Conservation (phyloP, 2,329 filamentous ascomycete genomes). For the Venturia aucupariae region DNA sequence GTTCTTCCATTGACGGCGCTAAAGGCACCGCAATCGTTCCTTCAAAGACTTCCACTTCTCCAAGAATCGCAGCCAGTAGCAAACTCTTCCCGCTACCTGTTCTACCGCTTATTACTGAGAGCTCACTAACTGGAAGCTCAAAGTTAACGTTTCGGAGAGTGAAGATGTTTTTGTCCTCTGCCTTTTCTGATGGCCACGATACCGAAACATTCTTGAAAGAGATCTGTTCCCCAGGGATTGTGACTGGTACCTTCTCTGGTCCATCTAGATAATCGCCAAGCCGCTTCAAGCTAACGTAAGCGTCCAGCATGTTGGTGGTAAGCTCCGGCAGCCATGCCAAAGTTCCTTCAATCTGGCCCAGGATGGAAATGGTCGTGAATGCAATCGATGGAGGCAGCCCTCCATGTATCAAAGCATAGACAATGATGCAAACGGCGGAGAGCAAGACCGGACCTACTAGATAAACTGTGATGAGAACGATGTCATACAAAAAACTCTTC, state of each 20-base stretch:
- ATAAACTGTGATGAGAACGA: constrained; percentile 34
- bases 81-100: constrained; percentile 73
- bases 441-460: constrained; percentile 65
- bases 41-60: constrained; percentile 41
- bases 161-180: constrained; percentile 52
- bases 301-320: constrained; percentile 60
- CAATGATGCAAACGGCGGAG: constrained; percentile 59
- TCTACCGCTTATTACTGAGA: constrained; percentile 67
- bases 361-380: constrained; percentile 68
- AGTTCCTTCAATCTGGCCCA: constrained; percentile 58
- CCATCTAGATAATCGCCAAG: constrained; percentile 63
- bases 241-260: constrained; percentile 51
- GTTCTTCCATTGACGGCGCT: constrained; percentile 6
- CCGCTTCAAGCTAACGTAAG: constrained; percentile 61
- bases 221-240: constrained; percentile 49
- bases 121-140: constrained; percentile 56
- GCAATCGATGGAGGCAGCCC: constrained; percentile 61
- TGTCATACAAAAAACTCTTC: constrained; percentile 56
- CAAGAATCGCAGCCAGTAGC: constrained; percentile 62
- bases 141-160: constrained; percentile 55
- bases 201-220: constrained; percentile 59
- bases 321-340: constrained; percentile 64
- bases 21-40: constrained; percentile 6
- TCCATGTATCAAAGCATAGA: constrained; percentile 57
- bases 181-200: constrained; percentile 62